phyloP scores from a whole-genome alignment of 176 grass and related monocot species.

The Avena insularis region DNA sequence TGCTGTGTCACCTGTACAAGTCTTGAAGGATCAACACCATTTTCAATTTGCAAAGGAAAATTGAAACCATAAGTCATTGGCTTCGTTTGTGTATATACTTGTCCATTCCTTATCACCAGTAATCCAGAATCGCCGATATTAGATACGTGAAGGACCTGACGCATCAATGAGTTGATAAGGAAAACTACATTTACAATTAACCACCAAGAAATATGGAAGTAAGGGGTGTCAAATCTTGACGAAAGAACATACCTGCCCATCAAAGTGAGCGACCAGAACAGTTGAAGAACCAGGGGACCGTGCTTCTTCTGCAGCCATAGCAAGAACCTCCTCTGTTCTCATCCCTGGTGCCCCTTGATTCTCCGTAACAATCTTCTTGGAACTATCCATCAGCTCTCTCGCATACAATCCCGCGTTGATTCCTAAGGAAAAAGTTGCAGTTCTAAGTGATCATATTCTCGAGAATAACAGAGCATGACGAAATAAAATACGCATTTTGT shows the following conservation, averaged over 20 bases:
- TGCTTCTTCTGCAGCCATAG: conserved; percentile 68
- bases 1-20: conserved; percentile 62
- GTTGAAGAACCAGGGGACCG: conserved; percentile 90
- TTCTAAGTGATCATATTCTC: neutral
- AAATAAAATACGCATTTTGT: neutral
- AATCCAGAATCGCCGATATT: conserved; percentile 98
- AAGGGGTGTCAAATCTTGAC: neutral
- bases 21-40: conserved; percentile 85
- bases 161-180: neutral
- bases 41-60: conserved; percentile 97
- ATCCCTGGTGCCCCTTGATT: conserved; percentile 54
- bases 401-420: conserved; percentile 95
- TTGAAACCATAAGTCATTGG: conserved; percentile 98
- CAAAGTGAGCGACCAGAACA: conserved; percentile 92
- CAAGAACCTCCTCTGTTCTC: conserved; percentile 68
- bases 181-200: conserved; percentile 23
- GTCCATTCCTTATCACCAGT: conserved; percentile 82
- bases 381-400: conserved; percentile 83
- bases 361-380: conserved; percentile 62
- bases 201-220: neutral
- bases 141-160: conserved; percentile 75
- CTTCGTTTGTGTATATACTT: conserved; percentile 72
- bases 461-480: neutral
- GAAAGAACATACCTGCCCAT: conserved; percentile 63
- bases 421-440: conserved; percentile 52